A percentile compares a stretch with the other conserved stretches of the same genome.
These are phyloP conservation scores for Stromatinia cepivora DNA, from an alignment of 2,329 filamentous ascomycete genomes.

Conservation along the genomic window DNA sequence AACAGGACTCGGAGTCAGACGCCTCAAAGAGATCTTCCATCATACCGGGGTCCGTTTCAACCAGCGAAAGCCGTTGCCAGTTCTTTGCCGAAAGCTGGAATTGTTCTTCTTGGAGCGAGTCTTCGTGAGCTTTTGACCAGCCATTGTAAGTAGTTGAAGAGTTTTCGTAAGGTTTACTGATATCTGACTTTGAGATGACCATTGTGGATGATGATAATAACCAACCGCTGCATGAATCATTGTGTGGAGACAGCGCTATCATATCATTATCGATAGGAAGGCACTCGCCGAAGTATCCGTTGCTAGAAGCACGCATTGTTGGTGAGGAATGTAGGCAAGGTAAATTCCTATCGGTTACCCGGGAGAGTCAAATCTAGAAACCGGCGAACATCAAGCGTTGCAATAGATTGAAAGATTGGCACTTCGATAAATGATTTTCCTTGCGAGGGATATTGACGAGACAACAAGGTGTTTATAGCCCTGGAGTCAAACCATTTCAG, in stretches of 20 bases:
- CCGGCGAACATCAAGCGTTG: neutral
- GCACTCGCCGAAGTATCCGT: neutral
- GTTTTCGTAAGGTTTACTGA: neutral
- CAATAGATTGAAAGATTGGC: slow-evolving; percentile 12
- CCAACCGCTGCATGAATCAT: slow-evolving; percentile 15
- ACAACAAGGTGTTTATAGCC: slow-evolving; percentile 23
- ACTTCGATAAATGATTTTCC: slow-evolving; percentile 8
- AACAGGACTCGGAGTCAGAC: slow-evolving; percentile 9
- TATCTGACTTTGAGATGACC: slow-evolving; percentile 18
- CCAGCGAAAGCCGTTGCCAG: slow-evolving; percentile 18
- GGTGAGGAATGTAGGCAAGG: slow-evolving; percentile 21
- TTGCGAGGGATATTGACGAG: slow-evolving; percentile 20
- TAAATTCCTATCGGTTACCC: slow-evolving; percentile 21
- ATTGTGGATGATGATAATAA: slow-evolving; percentile 23
- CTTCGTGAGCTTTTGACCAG: neutral
- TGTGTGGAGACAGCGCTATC: slow-evolving; percentile 19
- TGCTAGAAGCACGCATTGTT: slow-evolving; percentile 20
- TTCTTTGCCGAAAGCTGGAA: neutral
- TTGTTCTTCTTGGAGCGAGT: neutral
- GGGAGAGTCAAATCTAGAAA: slow-evolving; percentile 8
- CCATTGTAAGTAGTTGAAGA: neutral
- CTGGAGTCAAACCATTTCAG: slow-evolving; percentile 6
- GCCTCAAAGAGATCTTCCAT: slow-evolving; percentile 21
- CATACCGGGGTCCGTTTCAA: slow-evolving; percentile 18
- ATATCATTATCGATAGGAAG: slow-evolving; percentile 26